Percentiles rank a stretch among this genome's conserved stretches.
Evolutionary conservation across 768 basidiomycete species (phyloP).

Genomic region (Roridomyces roridus): DNA sequence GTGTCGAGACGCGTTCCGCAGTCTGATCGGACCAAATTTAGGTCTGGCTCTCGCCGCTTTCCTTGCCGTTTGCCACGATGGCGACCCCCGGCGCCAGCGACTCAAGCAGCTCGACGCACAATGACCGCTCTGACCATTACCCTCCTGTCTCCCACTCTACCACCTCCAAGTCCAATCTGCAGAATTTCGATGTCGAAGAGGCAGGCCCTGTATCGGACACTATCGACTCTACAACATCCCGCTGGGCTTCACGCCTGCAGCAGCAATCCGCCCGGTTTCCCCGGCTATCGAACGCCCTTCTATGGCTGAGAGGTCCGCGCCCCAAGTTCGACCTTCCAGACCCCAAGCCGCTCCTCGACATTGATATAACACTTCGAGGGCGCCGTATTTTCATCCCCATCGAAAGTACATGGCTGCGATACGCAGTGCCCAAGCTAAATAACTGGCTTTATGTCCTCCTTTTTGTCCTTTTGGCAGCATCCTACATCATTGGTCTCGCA

Average conservation of each 20-base stretch:
- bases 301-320: conserved; percentile 64
- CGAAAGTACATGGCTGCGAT: conserved; percentile 58
- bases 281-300: conserved; percentile 25
- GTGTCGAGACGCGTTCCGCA: too few species aligned
- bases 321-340: conserved; percentile 63
- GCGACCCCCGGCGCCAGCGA: conserved; percentile 4
- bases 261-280: conserved; percentile 24
- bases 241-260: conserved; percentile 27
- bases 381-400: conserved; percentile 49
- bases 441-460: conserved; percentile 63
- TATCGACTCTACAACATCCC: conserved; percentile 13
- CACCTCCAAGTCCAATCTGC: conserved; percentile 11
- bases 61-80: not conserved
- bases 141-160: not conserved
- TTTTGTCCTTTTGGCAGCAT: too few species aligned
- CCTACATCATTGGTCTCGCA: conserved; percentile 74
- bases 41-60: too few species aligned
- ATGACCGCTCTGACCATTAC: not conserved
- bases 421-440: conserved; percentile 58
- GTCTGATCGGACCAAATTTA: too few species aligned
- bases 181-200: conserved; percentile 20
- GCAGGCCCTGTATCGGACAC: not conserved
- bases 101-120: conserved; percentile 13
- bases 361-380: conserved; percentile 47
- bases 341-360: conserved; percentile 60